Base-by-base conservation (phyloP, 2,329 filamentous ascomycete genomes). In the Colletotrichum destructivum region DNA sequence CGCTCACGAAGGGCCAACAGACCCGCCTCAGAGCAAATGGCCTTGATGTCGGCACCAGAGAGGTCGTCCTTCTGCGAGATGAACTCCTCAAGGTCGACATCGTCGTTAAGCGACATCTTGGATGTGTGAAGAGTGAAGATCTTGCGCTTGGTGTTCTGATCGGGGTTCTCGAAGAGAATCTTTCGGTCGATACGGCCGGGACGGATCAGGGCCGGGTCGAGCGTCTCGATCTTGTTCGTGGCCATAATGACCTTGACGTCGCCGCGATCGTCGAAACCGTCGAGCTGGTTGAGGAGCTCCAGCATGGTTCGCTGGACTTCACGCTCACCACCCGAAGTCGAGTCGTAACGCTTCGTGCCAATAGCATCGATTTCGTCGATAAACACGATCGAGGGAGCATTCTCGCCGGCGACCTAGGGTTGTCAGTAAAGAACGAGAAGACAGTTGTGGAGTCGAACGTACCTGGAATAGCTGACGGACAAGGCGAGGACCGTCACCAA, bases 221-320 rank as follows among this genome's bases (percentile, higher is more conserved):
- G 88, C 4, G 94, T 97, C 77, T 99, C 97, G 76, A 99, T 99
- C 90, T 99, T 99, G 91, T 99, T 99, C 76, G 96, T 99, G 15
- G 96, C 97, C 95, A 99, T 98, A 82, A 99, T 96, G 73, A 99
- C 96, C 88, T 99, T 99, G 84, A 99, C 96, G 81, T 99, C 96
- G 77, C 96, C 97, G 73, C 96, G 94, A 83, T 99, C 97, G 80
- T 99, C 96, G 84, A 99, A 99, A 78, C 96, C 96, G 81, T 99
- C 96, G 11, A 99, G 91, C 86, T 99, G 96, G 84, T 99, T 99
- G 52, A 99, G 91, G 66, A 99, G 90, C 81, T 99, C 96, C 83
- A 99, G 86, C 96, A 99, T 99, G 60, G 96, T 99, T 82, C 96
- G 92, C 86, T 99, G 96, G 49, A 99, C 94, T 83, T 99, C 96